Evolutionary conservation across 352 stramenopile genomes (phyloP), one percentile per base, ranked within the genome.

Genomic region (Globisporangium spiculum): DNA sequence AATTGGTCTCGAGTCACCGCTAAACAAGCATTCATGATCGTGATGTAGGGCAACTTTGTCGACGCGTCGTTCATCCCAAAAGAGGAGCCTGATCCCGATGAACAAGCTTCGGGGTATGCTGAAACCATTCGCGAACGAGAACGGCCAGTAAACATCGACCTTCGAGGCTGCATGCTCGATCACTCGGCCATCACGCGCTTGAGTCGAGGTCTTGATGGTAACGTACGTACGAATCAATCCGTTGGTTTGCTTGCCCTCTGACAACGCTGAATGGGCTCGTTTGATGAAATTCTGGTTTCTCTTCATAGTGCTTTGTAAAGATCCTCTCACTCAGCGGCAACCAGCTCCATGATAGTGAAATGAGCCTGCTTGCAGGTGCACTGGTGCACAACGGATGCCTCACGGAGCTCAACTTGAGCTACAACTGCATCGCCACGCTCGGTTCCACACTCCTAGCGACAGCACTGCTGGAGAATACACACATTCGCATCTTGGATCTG

Each of bases 301-400:
- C 30, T 16, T 27, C 32, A 53, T 57, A 92, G 83, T 77, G 73
- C 67, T 91, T 90, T 46, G 69, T 93, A 38, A 82, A 68, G 10
- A 74, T 67, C 22, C 66, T 93, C 1, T 84, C 79, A 22, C 65
- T 93, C 4, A 92, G 76, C 63, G 86, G 86, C n/a, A 92, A 91
- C 67, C 78, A 83, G 24, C 69, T 93, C 1, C 68, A 77, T 18
- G 86, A 93, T 61, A 75, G 68, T 18, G 75, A 85, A 10, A 77
- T 89, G 44, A 75, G 55, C 27, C 57, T 91, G 0, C 67, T 93
- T 16, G 71, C 83, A 34, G 78, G 77, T 22, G 84, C 79, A 48
- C 64, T 93, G n/a, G 63, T 76, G 8, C 73, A 85, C 63, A 91
- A 91, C 58, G 66, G 55, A 0, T 81, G 78, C 52, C 70, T 90